A percentile compares a stretch with the other conserved stretches of the same genome.
Conservation (phyloP, 768 basidiomycete species). For the Phylloporus rhodoxanthus region DNA sequence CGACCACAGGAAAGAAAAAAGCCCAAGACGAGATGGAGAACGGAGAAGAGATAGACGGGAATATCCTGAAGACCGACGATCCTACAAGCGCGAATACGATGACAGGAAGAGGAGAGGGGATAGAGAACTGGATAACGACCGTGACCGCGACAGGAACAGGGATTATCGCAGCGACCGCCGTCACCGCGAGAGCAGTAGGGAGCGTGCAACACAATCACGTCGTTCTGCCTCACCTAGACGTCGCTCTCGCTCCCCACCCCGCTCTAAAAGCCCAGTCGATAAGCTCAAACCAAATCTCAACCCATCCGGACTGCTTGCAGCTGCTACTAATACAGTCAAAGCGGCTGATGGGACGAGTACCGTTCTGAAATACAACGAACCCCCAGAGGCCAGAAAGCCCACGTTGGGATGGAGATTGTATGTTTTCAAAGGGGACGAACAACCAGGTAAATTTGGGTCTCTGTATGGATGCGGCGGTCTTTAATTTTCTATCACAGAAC, state of each 20-base stretch:
- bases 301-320: slow-evolving; percentile 85
- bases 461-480: background rate
- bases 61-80: slow-evolving; percentile 12
- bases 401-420: slow-evolving; percentile 87
- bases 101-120: slow-evolving; percentile 14
- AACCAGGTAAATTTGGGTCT: slow-evolving; percentile 63
- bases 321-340: slow-evolving; percentile 89
- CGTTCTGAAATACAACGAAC: slow-evolving; percentile 96
- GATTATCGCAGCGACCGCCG: slow-evolving; percentile 32
- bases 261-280: slow-evolving; percentile 41
- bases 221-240: slow-evolving; percentile 55
- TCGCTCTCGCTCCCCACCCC: slow-evolving; percentile 37
- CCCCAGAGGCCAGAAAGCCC: slow-evolving; percentile 95
- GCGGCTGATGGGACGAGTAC: slow-evolving; percentile 69
- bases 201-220: slow-evolving; percentile 30
- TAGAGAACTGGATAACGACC: slow-evolving; percentile 10
- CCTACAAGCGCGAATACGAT: slow-evolving; percentile 18
- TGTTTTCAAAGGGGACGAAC: slow-evolving; percentile 93
- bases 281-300: slow-evolving; percentile 87
- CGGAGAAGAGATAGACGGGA: slow-evolving; percentile 16
- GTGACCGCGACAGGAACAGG: slow-evolving; percentile 31
- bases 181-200: slow-evolving; percentile 23
- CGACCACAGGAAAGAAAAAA: slow-evolving; percentile 10
- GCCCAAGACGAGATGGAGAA: slow-evolving; percentile 20
- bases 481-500: slow-evolving; percentile 43